Evolutionary conservation across 2,329 filamentous ascomycete species (phyloP).

Genomic region (Alternaria sp.): DNA sequence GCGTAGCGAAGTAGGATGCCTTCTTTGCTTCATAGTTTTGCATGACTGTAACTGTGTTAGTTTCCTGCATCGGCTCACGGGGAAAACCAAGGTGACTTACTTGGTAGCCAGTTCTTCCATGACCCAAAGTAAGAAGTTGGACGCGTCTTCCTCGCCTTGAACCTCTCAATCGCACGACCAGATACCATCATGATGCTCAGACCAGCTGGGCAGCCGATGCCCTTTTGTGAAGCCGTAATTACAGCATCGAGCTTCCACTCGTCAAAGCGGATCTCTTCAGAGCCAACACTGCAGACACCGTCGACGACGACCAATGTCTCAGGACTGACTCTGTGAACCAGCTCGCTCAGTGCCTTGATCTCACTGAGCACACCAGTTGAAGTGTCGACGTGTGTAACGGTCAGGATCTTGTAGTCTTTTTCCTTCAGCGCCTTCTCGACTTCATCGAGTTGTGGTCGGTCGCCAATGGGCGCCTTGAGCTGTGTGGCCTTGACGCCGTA

Average conservation of each 20-base stretch:
- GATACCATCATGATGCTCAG: constrained; percentile 95
- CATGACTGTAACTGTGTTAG: constrained; percentile 72
- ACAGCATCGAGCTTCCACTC: constrained; percentile 93
- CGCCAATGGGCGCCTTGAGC: constrained; percentile 87
- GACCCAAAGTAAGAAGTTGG: constrained; percentile 93
- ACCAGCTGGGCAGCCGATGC: constrained; percentile 92
- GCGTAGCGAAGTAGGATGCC: constrained; percentile 96
- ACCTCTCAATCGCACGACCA: constrained; percentile 80
- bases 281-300: constrained; percentile 95
- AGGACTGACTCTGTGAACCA: constrained; percentile 86
- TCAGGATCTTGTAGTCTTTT: constrained; percentile 93
- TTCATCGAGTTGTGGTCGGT: constrained; percentile 83
- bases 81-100: constrained; percentile 53
- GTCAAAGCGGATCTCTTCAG: constrained; percentile 95
- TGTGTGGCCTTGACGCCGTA: constrained; percentile 93
- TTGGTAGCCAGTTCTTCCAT: constrained; percentile 96
- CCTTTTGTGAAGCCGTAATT: constrained; percentile 94
- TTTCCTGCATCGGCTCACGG: not conserved
- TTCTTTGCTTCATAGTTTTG: constrained; percentile 99
- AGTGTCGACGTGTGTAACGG: constrained; percentile 96
- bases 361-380: constrained; percentile 96
- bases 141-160: constrained; percentile 81
- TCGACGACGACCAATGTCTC: constrained; percentile 93
- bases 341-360: constrained; percentile 80
- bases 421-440: constrained; percentile 87